Base-by-base conservation (phyloP, 208 protist genomes). In the Trypanosoma congolense region DNA sequence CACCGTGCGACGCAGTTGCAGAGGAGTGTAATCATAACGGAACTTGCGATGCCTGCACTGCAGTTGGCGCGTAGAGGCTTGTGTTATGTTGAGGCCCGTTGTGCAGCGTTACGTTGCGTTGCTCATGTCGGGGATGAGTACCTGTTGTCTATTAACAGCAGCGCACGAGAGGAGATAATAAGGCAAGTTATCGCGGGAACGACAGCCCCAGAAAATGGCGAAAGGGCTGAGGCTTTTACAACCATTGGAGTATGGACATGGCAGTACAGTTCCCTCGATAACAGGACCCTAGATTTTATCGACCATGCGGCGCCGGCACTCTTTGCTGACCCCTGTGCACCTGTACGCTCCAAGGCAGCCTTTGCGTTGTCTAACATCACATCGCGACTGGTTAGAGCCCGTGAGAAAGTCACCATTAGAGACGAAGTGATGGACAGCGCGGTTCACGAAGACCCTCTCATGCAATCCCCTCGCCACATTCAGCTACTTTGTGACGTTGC, bases 321-420 rank as follows among this genome's bases (percentile, higher is more conserved):
- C 4, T 55, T 31, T 26, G 51, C 56, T 22, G 82, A 90, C 50
- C 49, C 56, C 2, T 66, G 87, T 44, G 38, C 66, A 3, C 6
- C 55, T 0, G 77, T 82, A 45, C 85, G 85, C 18, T 63, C 63
- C 29, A 92, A 92, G 75, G 85, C 85, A 0, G 78, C 79, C 28
- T 87, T 92, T 65, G 81, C 77, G 26, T 52, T 92, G 6, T 86
- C 81, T 9, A 89, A 92, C 53, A 51, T 85, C 33, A 83, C 75
- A 14, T 65, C 73, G 9, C 69, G 75, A 12, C 54, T 89, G 25
- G 28, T 33, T 14, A 54, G 64, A 9, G 30, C 48, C 10, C n/a
- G 3, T 10, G 26, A 12, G 29, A 48, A 22, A 6, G 36, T 25
- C 4, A 52, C 57, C 33, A 31, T 50, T 36, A 45, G 29, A 43